Percentiles rank a stretch among this genome's conserved stretches.
phyloP scores from a whole-genome alignment of 768 basidiomycete genomes.

The Lactifluus volemus region DNA sequence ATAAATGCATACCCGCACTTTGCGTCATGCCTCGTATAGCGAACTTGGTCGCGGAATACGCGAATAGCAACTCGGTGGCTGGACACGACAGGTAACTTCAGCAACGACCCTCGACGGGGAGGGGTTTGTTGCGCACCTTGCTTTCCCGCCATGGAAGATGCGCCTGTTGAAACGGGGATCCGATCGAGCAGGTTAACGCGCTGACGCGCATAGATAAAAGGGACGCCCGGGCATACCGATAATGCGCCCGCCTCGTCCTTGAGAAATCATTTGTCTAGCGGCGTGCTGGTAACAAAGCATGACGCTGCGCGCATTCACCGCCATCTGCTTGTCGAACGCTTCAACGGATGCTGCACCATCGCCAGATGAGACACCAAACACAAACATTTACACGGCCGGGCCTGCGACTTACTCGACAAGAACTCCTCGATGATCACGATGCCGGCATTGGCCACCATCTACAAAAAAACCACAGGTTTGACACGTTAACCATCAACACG shows the following conservation, averaged over 20 bases:
- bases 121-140: neutral
- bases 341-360: neutral
- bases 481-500: neutral
- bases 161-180: neutral
- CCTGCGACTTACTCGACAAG: neutral
- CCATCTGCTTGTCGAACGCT: conserved; percentile 5
- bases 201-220: neutral
- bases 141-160: conserved; percentile 11
- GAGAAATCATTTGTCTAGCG: conserved; percentile 19
- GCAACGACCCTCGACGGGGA: neutral
- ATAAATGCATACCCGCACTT: conserved; percentile 10
- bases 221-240: neutral
- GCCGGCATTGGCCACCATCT: conserved; percentile 20
- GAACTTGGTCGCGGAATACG: conserved; percentile 21
- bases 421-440: neutral
- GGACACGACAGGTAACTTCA: neutral
- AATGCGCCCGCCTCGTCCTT: conserved; percentile 16
- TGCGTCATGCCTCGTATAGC: conserved; percentile 22
- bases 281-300: conserved; percentile 24
- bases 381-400: no score
- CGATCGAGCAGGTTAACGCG: neutral
- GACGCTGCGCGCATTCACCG: conserved; percentile 9
- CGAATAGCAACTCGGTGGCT: neutral
- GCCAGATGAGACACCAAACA: neutral
- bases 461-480: neutral